phyloP scores from a whole-genome alignment of 2,329 filamentous ascomycete species.

The Rhinocladiella similis region DNA sequence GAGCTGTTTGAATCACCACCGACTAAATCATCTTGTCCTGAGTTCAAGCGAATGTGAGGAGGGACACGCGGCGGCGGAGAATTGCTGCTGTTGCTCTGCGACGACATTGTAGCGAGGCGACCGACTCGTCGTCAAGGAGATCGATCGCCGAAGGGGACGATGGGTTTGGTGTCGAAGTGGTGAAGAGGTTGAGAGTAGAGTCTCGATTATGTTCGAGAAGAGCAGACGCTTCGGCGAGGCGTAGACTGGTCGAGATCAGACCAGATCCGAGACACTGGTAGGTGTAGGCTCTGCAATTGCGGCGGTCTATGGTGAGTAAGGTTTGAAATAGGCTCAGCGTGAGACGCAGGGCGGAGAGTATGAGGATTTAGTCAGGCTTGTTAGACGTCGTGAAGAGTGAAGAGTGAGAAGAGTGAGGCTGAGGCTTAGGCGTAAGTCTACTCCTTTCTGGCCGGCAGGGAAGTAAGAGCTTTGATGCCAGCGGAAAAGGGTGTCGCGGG shows the following conservation, averaged over 20 bases:
- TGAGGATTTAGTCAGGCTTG: neutral
- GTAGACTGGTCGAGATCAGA: constrained; percentile 60
- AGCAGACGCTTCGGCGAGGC: constrained; percentile 34
- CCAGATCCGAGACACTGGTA: constrained; percentile 28
- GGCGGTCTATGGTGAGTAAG: constrained; percentile 2
- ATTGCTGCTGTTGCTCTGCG: constrained; percentile 24
- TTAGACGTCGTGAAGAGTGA: neutral
- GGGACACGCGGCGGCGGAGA: constrained; percentile 33
- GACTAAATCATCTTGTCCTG: constrained; percentile 56
- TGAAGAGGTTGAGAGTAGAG: neutral
- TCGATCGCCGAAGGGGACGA: constrained; percentile 21
- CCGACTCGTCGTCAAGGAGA: constrained; percentile 28
- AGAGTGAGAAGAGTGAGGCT: neutral
- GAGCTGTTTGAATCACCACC: constrained; percentile 23
- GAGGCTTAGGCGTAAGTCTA: constrained; percentile 10
- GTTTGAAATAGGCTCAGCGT: neutral
- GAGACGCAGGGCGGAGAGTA: constrained; percentile 5
- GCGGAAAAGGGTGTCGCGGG: neutral
- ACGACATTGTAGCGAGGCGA: constrained; percentile 28
- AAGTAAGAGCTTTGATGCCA: constrained; percentile 15
- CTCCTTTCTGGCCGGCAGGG: constrained; percentile 27
- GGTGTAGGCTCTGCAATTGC: constrained; percentile 16
- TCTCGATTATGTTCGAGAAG: neutral
- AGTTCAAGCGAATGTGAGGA: constrained; percentile 66
- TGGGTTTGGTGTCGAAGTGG: neutral